Percentiles rank a stretch among this genome's conserved stretches.
These are phyloP conservation scores for Tricholoma saponaceum DNA, from an alignment of 768 basidiomycete genomes.

Conservation along the genomic window DNA sequence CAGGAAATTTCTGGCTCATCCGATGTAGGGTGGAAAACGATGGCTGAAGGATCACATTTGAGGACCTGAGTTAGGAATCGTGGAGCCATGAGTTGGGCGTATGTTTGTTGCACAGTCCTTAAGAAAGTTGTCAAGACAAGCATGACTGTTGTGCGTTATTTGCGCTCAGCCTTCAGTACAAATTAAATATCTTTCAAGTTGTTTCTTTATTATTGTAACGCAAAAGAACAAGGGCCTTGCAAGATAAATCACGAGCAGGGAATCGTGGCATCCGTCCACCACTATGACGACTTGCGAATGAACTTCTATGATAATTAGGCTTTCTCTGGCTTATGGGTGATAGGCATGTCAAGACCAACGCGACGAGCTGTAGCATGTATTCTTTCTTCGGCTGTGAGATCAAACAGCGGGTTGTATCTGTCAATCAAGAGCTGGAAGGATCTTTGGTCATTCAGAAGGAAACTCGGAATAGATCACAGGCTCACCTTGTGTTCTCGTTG, in stretches of 20 bases:
- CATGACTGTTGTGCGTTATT: constrained; percentile 13
- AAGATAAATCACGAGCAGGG: too few relatives aligned
- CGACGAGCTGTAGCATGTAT: constrained; percentile 81
- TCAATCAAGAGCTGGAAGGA: constrained; percentile 63
- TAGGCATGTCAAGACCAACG: constrained; percentile 85
- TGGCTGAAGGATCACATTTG: constrained; percentile 58
- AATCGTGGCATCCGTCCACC: too few relatives aligned
- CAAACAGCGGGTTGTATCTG: constrained; percentile 82
- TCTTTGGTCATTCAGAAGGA: neutral
- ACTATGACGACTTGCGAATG: too few relatives aligned
- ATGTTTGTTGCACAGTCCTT: constrained; percentile 26
- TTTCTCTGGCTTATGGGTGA: constrained; percentile 27
- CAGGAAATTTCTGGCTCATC: constrained; percentile 48
- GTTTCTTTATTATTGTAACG: too few relatives aligned
- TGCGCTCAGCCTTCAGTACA: neutral
- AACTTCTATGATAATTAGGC: constrained; percentile 9
- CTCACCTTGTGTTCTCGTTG: constrained; percentile 76
- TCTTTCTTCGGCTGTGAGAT: constrained; percentile 76
- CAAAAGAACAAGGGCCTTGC: too few relatives aligned
- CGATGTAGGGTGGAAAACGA: constrained; percentile 45
- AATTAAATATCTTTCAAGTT: too few relatives aligned
- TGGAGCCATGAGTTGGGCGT: constrained; percentile 19
- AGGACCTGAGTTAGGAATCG: constrained; percentile 36
- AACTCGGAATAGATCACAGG: neutral
- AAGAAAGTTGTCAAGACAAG: constrained; percentile 20